Conservation (phyloP, 176 grass and related monocot genomes). For the Carex pumila region DNA sequence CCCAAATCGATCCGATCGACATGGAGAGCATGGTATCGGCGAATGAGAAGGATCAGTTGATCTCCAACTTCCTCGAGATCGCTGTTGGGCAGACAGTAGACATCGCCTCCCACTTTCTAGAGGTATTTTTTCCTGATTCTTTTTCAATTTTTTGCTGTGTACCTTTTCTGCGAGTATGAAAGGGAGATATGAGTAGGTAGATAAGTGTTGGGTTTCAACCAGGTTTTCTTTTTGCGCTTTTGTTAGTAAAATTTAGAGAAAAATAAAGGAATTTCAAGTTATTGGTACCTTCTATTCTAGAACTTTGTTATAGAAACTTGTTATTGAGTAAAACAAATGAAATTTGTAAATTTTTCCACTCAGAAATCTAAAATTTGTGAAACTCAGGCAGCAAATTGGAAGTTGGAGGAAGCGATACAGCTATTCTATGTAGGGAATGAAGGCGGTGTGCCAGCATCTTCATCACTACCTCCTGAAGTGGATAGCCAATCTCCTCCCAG, state of each 20-base stretch:
- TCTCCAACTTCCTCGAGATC: constrained; percentile 92
- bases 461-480: constrained; percentile 20
- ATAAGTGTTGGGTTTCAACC: background rate
- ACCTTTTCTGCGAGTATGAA: background rate
- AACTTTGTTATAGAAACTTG: background rate
- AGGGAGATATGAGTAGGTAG: background rate
- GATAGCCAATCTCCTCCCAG: constrained; percentile 14
- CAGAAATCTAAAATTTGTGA: constrained; percentile 10
- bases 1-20: background rate
- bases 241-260: background rate
- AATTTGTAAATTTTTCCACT: background rate
- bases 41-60: constrained; percentile 44
- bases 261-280: background rate
- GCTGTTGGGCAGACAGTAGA: constrained; percentile 65
- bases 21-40: constrained; percentile 1
- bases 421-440: constrained; percentile 83
- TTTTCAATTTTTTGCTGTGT: too few species aligned
- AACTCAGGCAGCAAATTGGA: constrained; percentile 72
- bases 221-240: background rate
- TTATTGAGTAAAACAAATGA: background rate
- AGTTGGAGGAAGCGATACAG: constrained; percentile 84
- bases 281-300: background rate
- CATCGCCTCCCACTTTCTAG: constrained; percentile 66
- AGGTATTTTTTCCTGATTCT: constrained; percentile 24
- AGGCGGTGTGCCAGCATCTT: constrained; percentile 23